Evolutionary conservation across 768 basidiomycete genomes (phyloP), one percentile per base, ranked within the genome.

Genomic region (Leccinum sublutescens): DNA sequence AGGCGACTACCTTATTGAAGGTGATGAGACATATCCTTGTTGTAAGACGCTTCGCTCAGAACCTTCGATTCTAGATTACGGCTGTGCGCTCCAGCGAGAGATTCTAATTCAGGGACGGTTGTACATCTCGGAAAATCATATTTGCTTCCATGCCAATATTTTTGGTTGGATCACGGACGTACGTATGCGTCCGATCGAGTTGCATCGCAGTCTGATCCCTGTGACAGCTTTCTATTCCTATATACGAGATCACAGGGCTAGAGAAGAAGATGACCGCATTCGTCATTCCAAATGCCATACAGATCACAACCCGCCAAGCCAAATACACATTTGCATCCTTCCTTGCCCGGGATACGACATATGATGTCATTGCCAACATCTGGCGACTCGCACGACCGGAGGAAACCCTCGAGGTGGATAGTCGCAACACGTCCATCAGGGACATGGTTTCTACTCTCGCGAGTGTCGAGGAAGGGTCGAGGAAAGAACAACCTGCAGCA

Each of bases 71-170:
- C 61, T 23, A 98, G 97, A 99, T 75, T 99, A 98, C 66, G 97
- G 97, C 6, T 99, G 97, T 69, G 97, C 97, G 0, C 75, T 98
- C 12, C 95, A 98, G 75, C 85, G 95, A 98, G 97, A 98, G 73
- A 98, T 98, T 64, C 80, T 98, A 31, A 89, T 98, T 47, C 97
- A 98, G 80, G 97, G 97, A 5, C 82, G 97, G 11, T 72, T 99
- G 57, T 98, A 98, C 75, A 92, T 98, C 23, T 98, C 97, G 7
- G 96, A 99, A 76, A 98, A 98, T 75, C 95, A 98, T 70, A 84
- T 98, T n/a, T 98, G 94, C 77, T 99, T 98, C 79, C 93, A 99
- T 66, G 96, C 97, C 47, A 98, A 98, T 70, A 98, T 98, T 48
- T 96, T 98, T 74, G 96, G 97, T 47, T 98, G 96, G 97, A 89